These are phyloP conservation scores for Alternaria ethzedia DNA, from an alignment of 2,329 filamentous ascomycete species.

Conservation along the genomic window DNA sequence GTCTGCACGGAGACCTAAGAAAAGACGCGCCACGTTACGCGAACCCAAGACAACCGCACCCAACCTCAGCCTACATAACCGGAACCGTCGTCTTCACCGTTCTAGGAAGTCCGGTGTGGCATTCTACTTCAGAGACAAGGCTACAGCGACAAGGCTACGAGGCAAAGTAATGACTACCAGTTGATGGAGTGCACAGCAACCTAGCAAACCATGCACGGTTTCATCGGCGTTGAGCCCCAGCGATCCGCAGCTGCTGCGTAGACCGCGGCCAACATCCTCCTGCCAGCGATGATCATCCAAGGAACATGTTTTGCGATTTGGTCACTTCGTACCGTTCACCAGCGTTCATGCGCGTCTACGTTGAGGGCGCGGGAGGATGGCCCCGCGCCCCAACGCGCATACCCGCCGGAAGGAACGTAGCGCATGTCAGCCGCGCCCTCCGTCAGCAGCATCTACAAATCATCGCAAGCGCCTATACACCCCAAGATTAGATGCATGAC, in stretches of 20 bases:
- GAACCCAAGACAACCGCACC: not conserved
- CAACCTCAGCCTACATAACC: not conserved
- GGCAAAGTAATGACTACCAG: not conserved
- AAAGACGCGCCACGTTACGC: not conserved
- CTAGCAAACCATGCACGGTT: not conserved
- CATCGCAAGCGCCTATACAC: constrained; percentile 23
- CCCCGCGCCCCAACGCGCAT: constrained; percentile 7
- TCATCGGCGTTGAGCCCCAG: not conserved
- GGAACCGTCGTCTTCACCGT: not conserved
- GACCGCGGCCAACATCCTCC: not conserved
- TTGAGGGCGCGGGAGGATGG: constrained; percentile 9
- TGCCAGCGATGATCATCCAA: not conserved
- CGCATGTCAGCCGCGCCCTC: constrained; percentile 29
- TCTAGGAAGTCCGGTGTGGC: not conserved
- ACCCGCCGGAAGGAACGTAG: constrained; percentile 5
- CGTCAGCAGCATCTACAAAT: constrained; percentile 20
- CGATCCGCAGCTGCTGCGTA: not conserved
- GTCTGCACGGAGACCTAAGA: constrained; percentile 9
- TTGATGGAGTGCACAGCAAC: not conserved
- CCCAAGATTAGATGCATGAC: constrained; percentile 24
- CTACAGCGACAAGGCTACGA: not conserved
- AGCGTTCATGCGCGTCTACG: constrained; percentile 1
- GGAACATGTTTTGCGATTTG: not conserved
- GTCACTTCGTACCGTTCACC: not conserved
- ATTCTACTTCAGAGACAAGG: not conserved